Base-by-base conservation (phyloP, 2,329 filamentous ascomycete genomes). In the Sclerotinia glacialis region DNA sequence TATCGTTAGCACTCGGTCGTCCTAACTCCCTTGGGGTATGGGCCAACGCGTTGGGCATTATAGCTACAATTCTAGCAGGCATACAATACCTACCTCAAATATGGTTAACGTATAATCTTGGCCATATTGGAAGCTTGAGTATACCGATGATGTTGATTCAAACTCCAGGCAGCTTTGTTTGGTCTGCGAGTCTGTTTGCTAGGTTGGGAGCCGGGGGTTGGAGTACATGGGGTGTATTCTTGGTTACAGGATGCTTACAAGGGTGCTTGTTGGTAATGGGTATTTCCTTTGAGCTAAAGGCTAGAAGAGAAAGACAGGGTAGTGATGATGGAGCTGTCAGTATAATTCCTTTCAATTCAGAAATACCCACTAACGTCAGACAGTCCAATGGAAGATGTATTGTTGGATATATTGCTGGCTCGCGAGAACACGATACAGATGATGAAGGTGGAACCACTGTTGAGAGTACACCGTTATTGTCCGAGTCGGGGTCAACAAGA, bases 71-170 rank as follows among this genome's bases (percentile, higher is more conserved):
- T 1, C 85, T 99, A 6, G 91, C 95, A 0, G 89, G 86, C 0
- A 85, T 98, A 28, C 95, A 99, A 79, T 99, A 98, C 78, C 81
- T 99, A 21, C 95, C 95, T 0, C 95, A 99, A 79, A 96, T 99
- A 70, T 93, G 88, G 80, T 97, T 91, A 63, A 99, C 95, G 0
- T 96, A 91, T 79, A 85, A 83, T 63, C 81, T 97, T 67, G 90
- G 94, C 76, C 89, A 93, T 73, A 90, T 96, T 2, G 93, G 93
- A 65, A 97, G 93, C 77, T 80, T 99, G 73, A 97, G 92, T 74
- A 95, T 99, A 66, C 89, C 92, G 5, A 98, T 97, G 90, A 98
- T 99, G 93, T 90, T 91, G 76, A 97, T 99, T 44, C 95, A 99
- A 78, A 97, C 94, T 0, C 95, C 95, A 0, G 95, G 95, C 0